phyloP scores from a whole-genome alignment of 306 rosid species.

The Trifolium pratense region DNA sequence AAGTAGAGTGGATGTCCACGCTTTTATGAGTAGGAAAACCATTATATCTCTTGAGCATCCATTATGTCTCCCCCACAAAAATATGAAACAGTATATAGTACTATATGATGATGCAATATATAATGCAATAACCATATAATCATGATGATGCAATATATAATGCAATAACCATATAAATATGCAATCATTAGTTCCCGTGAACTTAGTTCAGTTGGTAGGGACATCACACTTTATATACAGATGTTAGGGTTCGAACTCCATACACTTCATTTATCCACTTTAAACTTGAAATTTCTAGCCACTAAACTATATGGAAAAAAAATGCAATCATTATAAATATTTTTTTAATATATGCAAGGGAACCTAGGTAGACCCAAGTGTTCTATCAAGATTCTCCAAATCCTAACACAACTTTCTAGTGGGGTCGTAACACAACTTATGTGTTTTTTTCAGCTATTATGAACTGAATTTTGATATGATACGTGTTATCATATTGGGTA shows the following conservation, averaged over 20 bases:
- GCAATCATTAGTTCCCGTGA: no score
- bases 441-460: background rate
- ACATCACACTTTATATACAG: no score
- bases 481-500: constrained; percentile 28
- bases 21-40: constrained; percentile 62
- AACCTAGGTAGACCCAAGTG: constrained; percentile 38
- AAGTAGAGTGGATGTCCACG: constrained; percentile 50
- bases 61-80: constrained; percentile 45
- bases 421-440: background rate
- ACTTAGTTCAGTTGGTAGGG: no score
- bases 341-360: constrained; percentile 34
- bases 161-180: constrained; percentile 18
- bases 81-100: constrained; percentile 19
- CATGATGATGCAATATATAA: constrained; percentile 3
- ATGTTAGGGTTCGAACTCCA: no score
- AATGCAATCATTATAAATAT: constrained; percentile 52
- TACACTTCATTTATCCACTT: no score
- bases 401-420: constrained; percentile 38
- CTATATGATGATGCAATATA: constrained; percentile 3
- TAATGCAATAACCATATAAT: constrained; percentile 19
- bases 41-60: constrained; percentile 54
- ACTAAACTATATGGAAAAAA: no score
- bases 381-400: constrained; percentile 37
- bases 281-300: no score
- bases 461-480: constrained; percentile 18